Conservation (phyloP, 176 grass and related monocot species). For the Alopecurus myosuroides region DNA sequence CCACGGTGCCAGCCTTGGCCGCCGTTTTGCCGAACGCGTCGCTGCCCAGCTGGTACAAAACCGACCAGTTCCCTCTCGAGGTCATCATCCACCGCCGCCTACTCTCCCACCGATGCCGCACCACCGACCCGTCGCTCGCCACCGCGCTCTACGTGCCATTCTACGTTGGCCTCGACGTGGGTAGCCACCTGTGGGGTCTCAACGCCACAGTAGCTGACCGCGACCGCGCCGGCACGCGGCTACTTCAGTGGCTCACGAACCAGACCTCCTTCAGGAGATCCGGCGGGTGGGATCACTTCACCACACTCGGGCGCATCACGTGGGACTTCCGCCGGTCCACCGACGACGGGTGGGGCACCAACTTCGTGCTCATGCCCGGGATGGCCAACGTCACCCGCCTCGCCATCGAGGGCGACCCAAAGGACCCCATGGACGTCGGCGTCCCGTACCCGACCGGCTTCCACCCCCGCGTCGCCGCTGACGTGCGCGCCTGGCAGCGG, state of each 20-base stretch:
- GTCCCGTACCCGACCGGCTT: conserved; percentile 84
- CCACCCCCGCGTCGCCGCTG: conserved; percentile 52
- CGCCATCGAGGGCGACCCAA: conserved; percentile 50
- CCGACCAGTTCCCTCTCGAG: conserved; percentile 81
- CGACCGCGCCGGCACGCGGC: conserved; percentile 40
- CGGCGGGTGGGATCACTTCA: conserved; percentile 82
- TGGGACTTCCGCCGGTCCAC: conserved; percentile 84
- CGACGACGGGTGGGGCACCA: conserved; percentile 59
- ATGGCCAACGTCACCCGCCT: conserved; percentile 82
- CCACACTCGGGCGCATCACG: conserved; percentile 71
- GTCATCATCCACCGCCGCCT: conserved; percentile 71
- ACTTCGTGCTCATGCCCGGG: conserved; percentile 55
- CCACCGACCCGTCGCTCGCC: conserved; percentile 49
- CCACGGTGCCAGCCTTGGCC: conserved; percentile 21
- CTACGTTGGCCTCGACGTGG: conserved; percentile 75
- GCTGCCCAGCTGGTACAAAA: conserved; percentile 59
- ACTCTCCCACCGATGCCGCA: conserved; percentile 73
- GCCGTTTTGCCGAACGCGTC: conserved; percentile 20
- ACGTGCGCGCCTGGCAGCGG: conserved; percentile 65
- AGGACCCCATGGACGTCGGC: conserved; percentile 57
- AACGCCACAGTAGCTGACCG: conserved; percentile 45
- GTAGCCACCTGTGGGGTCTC: conserved; percentile 65
- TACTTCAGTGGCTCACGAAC: conserved; percentile 60
- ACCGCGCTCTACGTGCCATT: conserved; percentile 77
- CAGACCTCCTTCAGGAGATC: conserved; percentile 51